A percentile compares a stretch with the other conserved stretches of the same genome.
phyloP scores from a whole-genome alignment of 1,284 basidiomycete genomes.

The Thelephora terrestris region DNA sequence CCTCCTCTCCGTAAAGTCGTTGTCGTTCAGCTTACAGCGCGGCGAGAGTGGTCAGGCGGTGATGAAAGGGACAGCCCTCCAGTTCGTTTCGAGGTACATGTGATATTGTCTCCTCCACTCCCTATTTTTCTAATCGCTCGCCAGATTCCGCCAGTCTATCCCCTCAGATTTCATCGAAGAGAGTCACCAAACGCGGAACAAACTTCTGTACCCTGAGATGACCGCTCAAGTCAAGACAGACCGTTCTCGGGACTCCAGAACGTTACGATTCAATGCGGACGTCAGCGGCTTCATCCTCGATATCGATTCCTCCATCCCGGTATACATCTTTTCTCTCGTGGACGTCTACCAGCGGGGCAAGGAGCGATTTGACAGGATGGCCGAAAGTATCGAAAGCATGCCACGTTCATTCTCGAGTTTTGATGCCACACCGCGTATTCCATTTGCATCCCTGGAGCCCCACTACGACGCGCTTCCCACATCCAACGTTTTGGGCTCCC shows the following conservation, averaged over 20 bases:
- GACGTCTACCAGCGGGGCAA: slow-evolving; percentile 82
- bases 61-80: slow-evolving; percentile 68
- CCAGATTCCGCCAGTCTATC: slow-evolving; percentile 68
- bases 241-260: slow-evolving; percentile 37
- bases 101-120: not conserved
- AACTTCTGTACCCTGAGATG: slow-evolving; percentile 74
- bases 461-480: slow-evolving; percentile 32
- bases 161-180: slow-evolving; percentile 63
- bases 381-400: slow-evolving; percentile 34
- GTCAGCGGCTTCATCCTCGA: slow-evolving; percentile 85
- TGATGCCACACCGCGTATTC: slow-evolving; percentile 14
- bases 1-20: slow-evolving; percentile 67
- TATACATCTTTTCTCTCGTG: slow-evolving; percentile 70
- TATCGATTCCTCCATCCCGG: slow-evolving; percentile 74
- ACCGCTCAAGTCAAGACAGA: slow-evolving; percentile 63
- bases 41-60: slow-evolving; percentile 73
- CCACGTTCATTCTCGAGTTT: slow-evolving; percentile 32
- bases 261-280: slow-evolving; percentile 57
- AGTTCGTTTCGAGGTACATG: slow-evolving; percentile 69
- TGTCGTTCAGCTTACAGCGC: slow-evolving; percentile 63
- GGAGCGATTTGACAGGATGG: slow-evolving; percentile 60
- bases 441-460: slow-evolving; percentile 13
- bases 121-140: slow-evolving; percentile 4
- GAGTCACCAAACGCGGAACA: slow-evolving; percentile 63
- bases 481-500: slow-evolving; percentile 60